Conservation (phyloP, 2,329 filamentous ascomycete species). For the Polytolypa hystricis region DNA sequence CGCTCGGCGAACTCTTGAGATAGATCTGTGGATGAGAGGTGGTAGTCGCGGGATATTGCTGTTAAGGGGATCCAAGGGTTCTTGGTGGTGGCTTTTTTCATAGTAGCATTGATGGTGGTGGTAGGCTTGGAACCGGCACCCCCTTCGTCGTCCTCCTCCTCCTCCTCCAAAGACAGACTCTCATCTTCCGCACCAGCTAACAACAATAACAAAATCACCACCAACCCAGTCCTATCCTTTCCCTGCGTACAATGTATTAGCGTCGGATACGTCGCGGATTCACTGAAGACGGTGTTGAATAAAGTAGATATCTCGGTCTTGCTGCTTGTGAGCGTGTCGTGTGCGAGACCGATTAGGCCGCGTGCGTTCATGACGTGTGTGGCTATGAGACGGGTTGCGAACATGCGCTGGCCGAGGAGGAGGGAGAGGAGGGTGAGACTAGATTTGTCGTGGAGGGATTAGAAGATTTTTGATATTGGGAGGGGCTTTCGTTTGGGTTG, state of each 20-base stretch:
- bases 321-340: slow-evolving; percentile 59
- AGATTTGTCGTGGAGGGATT: neutral
- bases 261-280: slow-evolving; percentile 46
- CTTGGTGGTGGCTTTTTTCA: neutral
- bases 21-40: slow-evolving; percentile 52
- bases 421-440: slow-evolving; percentile 54
- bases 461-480: neutral
- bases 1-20: slow-evolving; percentile 51
- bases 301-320: slow-evolving; percentile 54
- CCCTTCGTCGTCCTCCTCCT: slow-evolving; percentile 11
- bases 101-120: too few species aligned
- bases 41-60: slow-evolving; percentile 62
- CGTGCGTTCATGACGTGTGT: slow-evolving; percentile 59
- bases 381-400: slow-evolving; percentile 60
- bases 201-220: slow-evolving; percentile 57
- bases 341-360: slow-evolving; percentile 59
- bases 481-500: too few species aligned
- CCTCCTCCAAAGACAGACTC: neutral
- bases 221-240: slow-evolving; percentile 71
- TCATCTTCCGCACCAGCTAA: slow-evolving; percentile 35
- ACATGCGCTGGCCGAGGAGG: slow-evolving; percentile 53
- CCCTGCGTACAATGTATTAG: slow-evolving; percentile 80
- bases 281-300: slow-evolving; percentile 55
- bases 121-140: too few species aligned
- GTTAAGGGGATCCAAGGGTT: slow-evolving; percentile 35